Evolutionary conservation across 331 rosid species (phyloP).

Genomic region (Dryas integrifolia): DNA sequence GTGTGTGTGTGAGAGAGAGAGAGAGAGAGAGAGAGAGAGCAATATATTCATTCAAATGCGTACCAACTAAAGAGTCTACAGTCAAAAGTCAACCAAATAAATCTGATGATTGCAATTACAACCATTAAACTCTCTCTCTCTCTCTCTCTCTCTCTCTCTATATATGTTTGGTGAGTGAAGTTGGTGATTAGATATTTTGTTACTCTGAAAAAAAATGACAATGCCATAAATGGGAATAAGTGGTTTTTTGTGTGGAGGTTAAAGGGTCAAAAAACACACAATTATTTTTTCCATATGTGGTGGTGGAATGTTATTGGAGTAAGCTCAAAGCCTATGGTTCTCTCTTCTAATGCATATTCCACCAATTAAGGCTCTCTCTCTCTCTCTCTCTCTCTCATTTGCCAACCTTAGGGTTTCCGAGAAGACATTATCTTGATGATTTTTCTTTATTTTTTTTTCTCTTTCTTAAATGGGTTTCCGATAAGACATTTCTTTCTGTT

Average conservation of each 20-base stretch:
- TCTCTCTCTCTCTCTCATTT: constrained; percentile 15
- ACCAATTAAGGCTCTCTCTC: constrained; percentile 27
- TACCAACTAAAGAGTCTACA: constrained; percentile 25
- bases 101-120: constrained; percentile 11
- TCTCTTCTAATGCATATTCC: constrained; percentile 35
- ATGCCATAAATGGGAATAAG: constrained; percentile 40
- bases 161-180: constrained; percentile 14
- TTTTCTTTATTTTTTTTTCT: background rate
- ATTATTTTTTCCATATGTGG: constrained; percentile 28
- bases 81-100: constrained; percentile 31
- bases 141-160: background rate
- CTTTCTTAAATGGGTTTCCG: constrained; percentile 22
- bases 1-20: background rate
- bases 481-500: constrained; percentile 25
- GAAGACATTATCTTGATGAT: constrained; percentile 17
- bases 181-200: constrained; percentile 44
- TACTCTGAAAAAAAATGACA: constrained; percentile 42
- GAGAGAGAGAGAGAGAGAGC: constrained; percentile 34
- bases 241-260: constrained; percentile 40
- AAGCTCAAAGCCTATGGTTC: constrained; percentile 35
- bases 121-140: constrained; percentile 3
- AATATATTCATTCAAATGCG: constrained; percentile 19
- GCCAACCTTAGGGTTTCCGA: constrained; percentile 29
- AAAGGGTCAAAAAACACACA: constrained; percentile 48
- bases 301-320: constrained; percentile 59